Percentiles rank a stretch among this genome's conserved stretches.
Conservation (phyloP, 306 rosid species). For the Benincasa hispida region DNA sequence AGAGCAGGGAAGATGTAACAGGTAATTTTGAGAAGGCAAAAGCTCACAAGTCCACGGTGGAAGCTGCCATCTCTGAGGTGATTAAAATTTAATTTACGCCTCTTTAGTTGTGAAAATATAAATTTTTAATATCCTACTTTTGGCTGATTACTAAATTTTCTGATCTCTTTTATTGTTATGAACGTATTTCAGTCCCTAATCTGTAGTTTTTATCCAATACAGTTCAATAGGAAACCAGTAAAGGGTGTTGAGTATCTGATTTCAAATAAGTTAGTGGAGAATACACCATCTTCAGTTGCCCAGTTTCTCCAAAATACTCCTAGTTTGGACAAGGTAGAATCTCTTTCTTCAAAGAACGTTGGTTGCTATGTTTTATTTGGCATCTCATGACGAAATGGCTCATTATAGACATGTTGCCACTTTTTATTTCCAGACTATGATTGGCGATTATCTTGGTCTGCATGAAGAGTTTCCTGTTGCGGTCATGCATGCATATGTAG, state of each 20-base stretch:
- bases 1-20: conserved; percentile 52
- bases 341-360: conserved; percentile 12
- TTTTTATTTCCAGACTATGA: conserved; percentile 59
- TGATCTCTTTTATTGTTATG: conserved; percentile 4
- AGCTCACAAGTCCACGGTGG: conserved; percentile 92
- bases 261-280: conserved; percentile 82
- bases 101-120: conserved; percentile 12
- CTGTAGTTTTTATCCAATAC: conserved; percentile 30
- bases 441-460: conserved; percentile 97
- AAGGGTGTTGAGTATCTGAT: conserved; percentile 82
- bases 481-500: conserved; percentile 97
- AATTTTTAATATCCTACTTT: not conserved
- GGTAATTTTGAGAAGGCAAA: conserved; percentile 89
- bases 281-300: conserved; percentile 76
- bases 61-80: conserved; percentile 89
- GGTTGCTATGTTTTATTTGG: conserved; percentile 11
- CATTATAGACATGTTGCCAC: conserved; percentile 2
- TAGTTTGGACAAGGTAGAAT: conserved; percentile 74
- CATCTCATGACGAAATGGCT: not conserved
- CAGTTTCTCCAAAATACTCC: conserved; percentile 79
- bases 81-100: conserved; percentile 2
- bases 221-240: conserved; percentile 87
- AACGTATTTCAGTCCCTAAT: conserved; percentile 28
- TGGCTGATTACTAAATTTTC: not conserved
- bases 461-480: conserved; percentile 98